These are phyloP conservation scores for Gypsophila paniculata DNA, from an alignment of 179 eudicot genomes.

Conservation along the genomic window DNA sequence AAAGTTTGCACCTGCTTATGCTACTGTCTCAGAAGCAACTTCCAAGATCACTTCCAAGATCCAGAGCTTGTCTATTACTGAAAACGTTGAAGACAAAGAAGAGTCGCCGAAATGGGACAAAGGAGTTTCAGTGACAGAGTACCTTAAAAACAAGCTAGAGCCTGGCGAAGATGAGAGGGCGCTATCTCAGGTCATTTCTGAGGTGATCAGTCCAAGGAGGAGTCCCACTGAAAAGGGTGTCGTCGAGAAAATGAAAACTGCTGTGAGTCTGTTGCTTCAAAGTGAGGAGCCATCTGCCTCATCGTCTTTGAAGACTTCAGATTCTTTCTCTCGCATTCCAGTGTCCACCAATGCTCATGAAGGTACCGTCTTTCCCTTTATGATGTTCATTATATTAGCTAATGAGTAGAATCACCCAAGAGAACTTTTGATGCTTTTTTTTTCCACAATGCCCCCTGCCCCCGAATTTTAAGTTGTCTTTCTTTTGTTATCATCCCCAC, in stretches of 20 bases:
- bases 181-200: constrained; percentile 68
- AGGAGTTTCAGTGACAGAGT: constrained; percentile 77
- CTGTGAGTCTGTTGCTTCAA: constrained; percentile 49
- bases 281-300: constrained; percentile 23
- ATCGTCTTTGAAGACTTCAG: constrained; percentile 18
- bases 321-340: constrained; percentile 33
- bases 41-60: constrained; percentile 43
- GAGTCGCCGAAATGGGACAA: constrained; percentile 34
- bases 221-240: constrained; percentile 44
- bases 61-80: constrained; percentile 30
- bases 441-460: background rate
- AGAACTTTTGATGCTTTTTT: background rate
- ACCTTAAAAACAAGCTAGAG: constrained; percentile 63
- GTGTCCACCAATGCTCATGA: constrained; percentile 42
- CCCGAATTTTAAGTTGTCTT: too few species aligned
- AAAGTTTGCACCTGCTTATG: background rate
- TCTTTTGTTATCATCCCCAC: too few species aligned
- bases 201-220: constrained; percentile 61
- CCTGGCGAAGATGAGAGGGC: constrained; percentile 83
- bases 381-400: background rate
- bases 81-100: constrained; percentile 16
- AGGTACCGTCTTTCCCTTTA: constrained; percentile 32
- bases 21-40: constrained; percentile 34
- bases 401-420: background rate
- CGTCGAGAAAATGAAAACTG: constrained; percentile 67